Percentiles rank a stretch among this genome's conserved stretches.
Evolutionary conservation across 768 basidiomycete species (phyloP).

Genomic region (Suillus bovinus): DNA sequence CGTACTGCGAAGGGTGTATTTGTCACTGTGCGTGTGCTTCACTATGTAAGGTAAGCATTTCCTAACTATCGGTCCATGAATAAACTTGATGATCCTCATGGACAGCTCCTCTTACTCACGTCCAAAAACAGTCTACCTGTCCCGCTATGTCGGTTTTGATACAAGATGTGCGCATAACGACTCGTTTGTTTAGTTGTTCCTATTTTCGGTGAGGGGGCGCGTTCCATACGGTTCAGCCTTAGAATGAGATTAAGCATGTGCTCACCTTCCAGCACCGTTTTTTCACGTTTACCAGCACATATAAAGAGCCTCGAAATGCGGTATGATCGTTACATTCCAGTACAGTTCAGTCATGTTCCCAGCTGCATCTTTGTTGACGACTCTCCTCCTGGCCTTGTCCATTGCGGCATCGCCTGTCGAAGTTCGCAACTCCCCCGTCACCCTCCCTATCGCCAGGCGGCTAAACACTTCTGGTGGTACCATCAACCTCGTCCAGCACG

Average conservation of each 20-base stretch:
- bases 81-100: not conserved
- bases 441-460: slow-evolving; percentile 52
- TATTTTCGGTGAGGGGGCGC: slow-evolving; percentile 2
- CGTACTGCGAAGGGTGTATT: not conserved
- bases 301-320: slow-evolving; percentile 10
- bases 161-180: not conserved
- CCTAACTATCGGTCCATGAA: not conserved
- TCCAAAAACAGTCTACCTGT: not conserved
- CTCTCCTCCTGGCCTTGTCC: slow-evolving; percentile 46
- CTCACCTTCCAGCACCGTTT: slow-evolving; percentile 2
- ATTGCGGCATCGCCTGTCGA: slow-evolving; percentile 45
- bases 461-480: slow-evolving; percentile 50
- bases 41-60: not conserved
- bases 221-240: not conserved
- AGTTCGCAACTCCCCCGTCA: slow-evolving; percentile 41
- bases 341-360: slow-evolving; percentile 34
- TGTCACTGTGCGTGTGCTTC: not conserved
- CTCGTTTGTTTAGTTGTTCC: not conserved
- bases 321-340: slow-evolving; percentile 5
- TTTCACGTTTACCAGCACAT: slow-evolving; percentile 16
- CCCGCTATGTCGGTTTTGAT: not conserved
- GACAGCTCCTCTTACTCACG: not conserved
- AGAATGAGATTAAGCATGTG: slow-evolving; percentile 14
- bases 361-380: slow-evolving; percentile 41
- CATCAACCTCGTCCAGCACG: slow-evolving; percentile 48